Base-by-base conservation (phyloP, 1,284 basidiomycete species). In the Puccinia triticina region DNA sequence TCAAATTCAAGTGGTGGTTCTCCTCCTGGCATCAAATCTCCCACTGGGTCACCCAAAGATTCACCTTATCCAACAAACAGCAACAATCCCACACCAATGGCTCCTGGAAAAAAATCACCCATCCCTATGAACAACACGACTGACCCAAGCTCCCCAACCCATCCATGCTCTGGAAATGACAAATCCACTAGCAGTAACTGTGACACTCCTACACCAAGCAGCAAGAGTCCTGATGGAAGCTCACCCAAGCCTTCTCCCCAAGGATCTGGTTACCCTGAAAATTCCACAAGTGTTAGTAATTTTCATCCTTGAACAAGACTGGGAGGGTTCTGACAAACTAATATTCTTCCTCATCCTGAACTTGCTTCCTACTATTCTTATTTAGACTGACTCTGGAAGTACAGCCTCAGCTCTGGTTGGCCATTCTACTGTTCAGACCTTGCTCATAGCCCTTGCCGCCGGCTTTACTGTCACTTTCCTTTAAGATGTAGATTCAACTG, bases 161-260 rank as follows among this genome's bases (percentile, higher is more conserved):
- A 72, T 34, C 48, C 71, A 14, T 73, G 71, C 71, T 73, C 71
- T n/a, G 18, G 48, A 37, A 55, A 23, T 46, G 18, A 55, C 14
- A 37, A 46, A 5, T 26, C 26, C 26, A 32, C 48, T 32, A n/a
- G 29, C 71, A 73, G 48, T 32, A 46, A 55, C 29, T 73, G 71
- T n/a, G 48, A 73, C 48, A 73, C 48, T 34, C 43, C 69, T 26
- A 32, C 53, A 73, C 71, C 71, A 53, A 46, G 48, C 71, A 73
- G 1, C 23, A 73, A 73, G 23, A 73, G 71, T 73, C 71, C 71
- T 34, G 48, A 55, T 73, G 71, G 48, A 21, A 73, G 34, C 71
- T 73, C 71, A 29, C 71, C 46, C 26, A 53, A 53, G 46, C 71
- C 66, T 10, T n/a, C n/a, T n/a, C n/a, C n/a, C n/a, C 66, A 43